Conservation (phyloP, 2,329 filamentous ascomycete genomes). For the Fusarium metavorans region DNA sequence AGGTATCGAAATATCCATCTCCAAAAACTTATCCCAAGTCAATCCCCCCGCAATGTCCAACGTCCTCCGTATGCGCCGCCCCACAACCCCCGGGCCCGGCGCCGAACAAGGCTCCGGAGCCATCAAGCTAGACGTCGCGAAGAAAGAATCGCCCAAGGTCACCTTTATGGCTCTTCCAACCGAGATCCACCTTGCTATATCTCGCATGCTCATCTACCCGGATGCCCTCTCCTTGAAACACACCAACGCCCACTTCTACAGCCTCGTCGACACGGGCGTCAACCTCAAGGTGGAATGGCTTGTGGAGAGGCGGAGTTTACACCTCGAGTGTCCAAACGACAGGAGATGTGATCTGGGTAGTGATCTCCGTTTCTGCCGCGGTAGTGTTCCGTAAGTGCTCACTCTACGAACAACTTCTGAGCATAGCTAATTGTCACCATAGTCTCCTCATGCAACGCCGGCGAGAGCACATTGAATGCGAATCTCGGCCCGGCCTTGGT, state of each 20-base stretch:
- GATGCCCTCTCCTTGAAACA: slow-evolving; percentile 79
- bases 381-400: slow-evolving; percentile 67
- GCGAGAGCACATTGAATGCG: slow-evolving; percentile 71
- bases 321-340: slow-evolving; percentile 74
- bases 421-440: background rate
- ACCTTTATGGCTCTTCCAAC: slow-evolving; percentile 66
- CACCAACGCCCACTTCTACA: slow-evolving; percentile 72
- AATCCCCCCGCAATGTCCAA: slow-evolving; percentile 30
- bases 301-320: slow-evolving; percentile 70
- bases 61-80: slow-evolving; percentile 31
- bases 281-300: slow-evolving; percentile 77
- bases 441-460: slow-evolving; percentile 70
- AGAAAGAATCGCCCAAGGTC: background rate
- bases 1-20: background rate
- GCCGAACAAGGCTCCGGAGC: slow-evolving; percentile 17
- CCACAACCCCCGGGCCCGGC: slow-evolving; percentile 39
- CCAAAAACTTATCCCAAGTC: background rate
- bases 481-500: slow-evolving; percentile 66
- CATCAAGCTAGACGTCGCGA: background rate
- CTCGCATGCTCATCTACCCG: slow-evolving; percentile 72
- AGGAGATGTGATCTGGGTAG: slow-evolving; percentile 68
- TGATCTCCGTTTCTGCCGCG: slow-evolving; percentile 70
- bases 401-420: background rate
- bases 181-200: slow-evolving; percentile 75
- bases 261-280: slow-evolving; percentile 74